Conservation (phyloP, 2,329 filamentous ascomycete species). For the Aspergillus terreus region DNA sequence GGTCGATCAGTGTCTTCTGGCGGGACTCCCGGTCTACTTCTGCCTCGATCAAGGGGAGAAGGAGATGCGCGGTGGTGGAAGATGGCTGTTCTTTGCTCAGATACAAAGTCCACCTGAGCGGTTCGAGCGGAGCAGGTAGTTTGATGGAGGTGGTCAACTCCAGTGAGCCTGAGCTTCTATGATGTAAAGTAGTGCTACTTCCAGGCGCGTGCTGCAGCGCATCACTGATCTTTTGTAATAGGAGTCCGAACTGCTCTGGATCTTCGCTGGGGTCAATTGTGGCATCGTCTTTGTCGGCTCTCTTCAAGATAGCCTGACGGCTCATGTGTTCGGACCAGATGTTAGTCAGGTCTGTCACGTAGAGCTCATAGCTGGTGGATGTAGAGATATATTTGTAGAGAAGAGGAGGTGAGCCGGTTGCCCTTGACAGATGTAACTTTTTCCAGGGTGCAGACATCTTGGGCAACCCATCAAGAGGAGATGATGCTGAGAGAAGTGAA, state of each 20-base stretch:
- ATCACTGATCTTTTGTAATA: constrained; percentile 53
- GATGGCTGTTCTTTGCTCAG: constrained; percentile 40
- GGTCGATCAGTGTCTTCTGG: constrained; percentile 47
- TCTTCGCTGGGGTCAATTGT: constrained; percentile 60
- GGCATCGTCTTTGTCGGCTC: constrained; percentile 48
- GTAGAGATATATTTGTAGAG: constrained; percentile 36
- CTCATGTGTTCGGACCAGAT: constrained; percentile 55
- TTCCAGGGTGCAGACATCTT: constrained; percentile 36
- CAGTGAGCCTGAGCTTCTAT: constrained; percentile 33
- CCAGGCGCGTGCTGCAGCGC: constrained; percentile 39
- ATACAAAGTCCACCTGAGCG: constrained; percentile 51
- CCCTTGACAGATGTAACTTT: constrained; percentile 26
- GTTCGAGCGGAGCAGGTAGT: constrained; percentile 52
- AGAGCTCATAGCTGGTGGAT: constrained; percentile 47
- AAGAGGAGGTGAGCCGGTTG: constrained; percentile 30
- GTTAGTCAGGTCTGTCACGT: constrained; percentile 56
- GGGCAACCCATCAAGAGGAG: background rate
- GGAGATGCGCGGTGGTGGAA: constrained; percentile 47
- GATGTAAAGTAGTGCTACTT: constrained; percentile 29
- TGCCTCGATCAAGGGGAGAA: constrained; percentile 52
- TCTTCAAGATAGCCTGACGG: constrained; percentile 43
- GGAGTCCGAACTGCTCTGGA: constrained; percentile 51
- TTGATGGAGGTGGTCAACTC: constrained; percentile 45
- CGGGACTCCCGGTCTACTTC: constrained; percentile 47
- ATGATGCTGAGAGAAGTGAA: background rate